Base-by-base conservation (phyloP, 2,329 filamentous ascomycete genomes). In the Meredithiella fracta region DNA sequence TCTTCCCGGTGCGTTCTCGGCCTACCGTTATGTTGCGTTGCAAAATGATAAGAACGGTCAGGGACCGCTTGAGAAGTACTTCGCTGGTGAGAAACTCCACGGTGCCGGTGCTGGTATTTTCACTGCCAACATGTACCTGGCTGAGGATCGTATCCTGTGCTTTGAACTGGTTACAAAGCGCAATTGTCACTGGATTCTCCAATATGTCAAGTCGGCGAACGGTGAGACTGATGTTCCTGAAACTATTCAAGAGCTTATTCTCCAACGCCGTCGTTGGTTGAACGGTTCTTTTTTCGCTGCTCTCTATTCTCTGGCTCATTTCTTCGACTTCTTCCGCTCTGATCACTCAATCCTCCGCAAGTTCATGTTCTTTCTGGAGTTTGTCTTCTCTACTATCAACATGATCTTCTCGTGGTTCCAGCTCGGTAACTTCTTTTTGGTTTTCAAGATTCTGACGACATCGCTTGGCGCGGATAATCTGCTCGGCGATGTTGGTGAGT, bases 321-420 rank as follows among this genome's bases (percentile, higher is more conserved):
- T 94, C 68, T 91, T 94, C 70, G 85, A 97, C 65, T 89, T 98
- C 67, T 94, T 91, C 78, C 82, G 92, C 58, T 94, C 88, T 61
- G 85, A 90, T 64, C 92, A 98, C 68, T 91, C 85, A 25, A 76
- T 90, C 64, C 65, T 94, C 44, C 81, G 92, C 62, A 96, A 97
- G 68, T 72, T 91, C 59, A 87, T 86, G 75, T 86, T 98, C 69
- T 78, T 95, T 63, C 69, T 97, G 62, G 92, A 98, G 67, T 97
- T 96, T 68, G 73, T 85, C 62, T 98, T 96, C 72, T 90, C 96
- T 69, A 92, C 88, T 1, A 77, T 91, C 69, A 94, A 87, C 75
- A 96, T 97, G 87, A 78, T 98, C 65, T 98, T 97, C 67, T 90
- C 92, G 54, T 98, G 92, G 92, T 97, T 98, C 66, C 88, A 85